A percentile compares a stretch with the other conserved stretches of the same genome.
These are phyloP conservation scores for Fusarium luffae DNA, from an alignment of 2,329 filamentous ascomycete species.

Conservation along the genomic window DNA sequence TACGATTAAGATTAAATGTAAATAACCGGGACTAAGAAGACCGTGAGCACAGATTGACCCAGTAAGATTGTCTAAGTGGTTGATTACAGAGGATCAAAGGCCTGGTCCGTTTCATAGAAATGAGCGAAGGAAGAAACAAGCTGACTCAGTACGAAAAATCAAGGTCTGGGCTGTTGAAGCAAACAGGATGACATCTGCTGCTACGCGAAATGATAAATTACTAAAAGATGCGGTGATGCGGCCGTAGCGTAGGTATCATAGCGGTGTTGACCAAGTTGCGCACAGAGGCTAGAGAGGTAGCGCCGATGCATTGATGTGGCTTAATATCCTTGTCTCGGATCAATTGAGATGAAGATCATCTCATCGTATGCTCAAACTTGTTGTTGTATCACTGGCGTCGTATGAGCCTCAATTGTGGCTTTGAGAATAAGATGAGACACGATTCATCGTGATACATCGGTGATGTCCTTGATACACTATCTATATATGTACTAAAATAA, in stretches of 20 bases:
- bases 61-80: not conserved
- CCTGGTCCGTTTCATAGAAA: constrained; percentile 27
- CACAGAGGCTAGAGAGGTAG: not conserved
- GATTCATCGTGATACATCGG: constrained; percentile 7
- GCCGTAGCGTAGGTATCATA: constrained; percentile 12
- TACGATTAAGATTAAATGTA: not conserved
- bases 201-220: constrained; percentile 5
- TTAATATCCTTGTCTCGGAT: constrained; percentile 17
- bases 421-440: constrained; percentile 1
- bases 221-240: constrained; percentile 13
- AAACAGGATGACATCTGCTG: constrained; percentile 21
- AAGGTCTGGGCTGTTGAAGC: not conserved
- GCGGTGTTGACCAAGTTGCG: not conserved
- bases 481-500: not conserved
- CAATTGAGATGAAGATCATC: constrained; percentile 31
- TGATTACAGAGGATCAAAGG: constrained; percentile 21
- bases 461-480: not conserved
- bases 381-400: not conserved
- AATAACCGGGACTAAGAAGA: not conserved
- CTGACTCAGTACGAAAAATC: constrained; percentile 4
- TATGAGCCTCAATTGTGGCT: not conserved
- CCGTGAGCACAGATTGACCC: not conserved
- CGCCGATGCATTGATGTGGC: constrained; percentile 16
- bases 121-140: constrained; percentile 33
- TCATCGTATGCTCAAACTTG: not conserved